Evolutionary conservation across 139 green algal species (phyloP).

Genomic region (Coelastrella sp.): DNA sequence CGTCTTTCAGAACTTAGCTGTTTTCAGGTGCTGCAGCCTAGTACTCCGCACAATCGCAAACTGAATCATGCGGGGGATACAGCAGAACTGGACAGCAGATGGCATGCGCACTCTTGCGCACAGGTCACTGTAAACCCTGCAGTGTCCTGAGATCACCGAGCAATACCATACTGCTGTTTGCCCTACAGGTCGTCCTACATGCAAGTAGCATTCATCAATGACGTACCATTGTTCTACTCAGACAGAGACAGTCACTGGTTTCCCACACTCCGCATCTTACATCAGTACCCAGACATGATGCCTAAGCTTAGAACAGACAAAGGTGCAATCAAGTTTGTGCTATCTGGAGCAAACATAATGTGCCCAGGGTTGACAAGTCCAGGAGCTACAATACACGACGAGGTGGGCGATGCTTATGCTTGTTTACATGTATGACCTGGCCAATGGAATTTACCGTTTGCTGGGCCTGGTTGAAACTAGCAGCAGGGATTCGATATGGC

Average conservation of each 20-base stretch:
- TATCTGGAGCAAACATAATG: constrained; percentile 99
- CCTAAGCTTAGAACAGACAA: constrained; percentile 88
- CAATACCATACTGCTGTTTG: neutral
- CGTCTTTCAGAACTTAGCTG: too few relatives aligned
- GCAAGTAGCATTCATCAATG: constrained; percentile 89
- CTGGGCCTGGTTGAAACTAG: too few relatives aligned
- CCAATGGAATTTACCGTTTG: too few relatives aligned
- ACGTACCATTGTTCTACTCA: constrained; percentile 93
- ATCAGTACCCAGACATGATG: constrained; percentile 92
- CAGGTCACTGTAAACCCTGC: too few relatives aligned
- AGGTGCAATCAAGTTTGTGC: constrained; percentile 99
- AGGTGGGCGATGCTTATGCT: constrained; percentile 64
- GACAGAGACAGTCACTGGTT: constrained; percentile 95
- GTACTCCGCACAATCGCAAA: too few relatives aligned
- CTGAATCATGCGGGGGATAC: too few relatives aligned
- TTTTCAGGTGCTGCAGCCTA: too few relatives aligned
- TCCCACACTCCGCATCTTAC: constrained; percentile 91
- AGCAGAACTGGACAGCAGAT: too few relatives aligned
- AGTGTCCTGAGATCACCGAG: too few relatives aligned
- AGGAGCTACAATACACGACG: constrained; percentile 94
- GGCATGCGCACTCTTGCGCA: too few relatives aligned
- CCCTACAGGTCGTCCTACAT: constrained; percentile 82
- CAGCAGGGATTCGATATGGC: too few relatives aligned
- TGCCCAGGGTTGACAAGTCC: constrained; percentile 96
- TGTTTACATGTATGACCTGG: neutral